These are phyloP conservation scores for Dalbergia cultrata DNA, from an alignment of 306 rosid genomes.

Conservation along the genomic window DNA sequence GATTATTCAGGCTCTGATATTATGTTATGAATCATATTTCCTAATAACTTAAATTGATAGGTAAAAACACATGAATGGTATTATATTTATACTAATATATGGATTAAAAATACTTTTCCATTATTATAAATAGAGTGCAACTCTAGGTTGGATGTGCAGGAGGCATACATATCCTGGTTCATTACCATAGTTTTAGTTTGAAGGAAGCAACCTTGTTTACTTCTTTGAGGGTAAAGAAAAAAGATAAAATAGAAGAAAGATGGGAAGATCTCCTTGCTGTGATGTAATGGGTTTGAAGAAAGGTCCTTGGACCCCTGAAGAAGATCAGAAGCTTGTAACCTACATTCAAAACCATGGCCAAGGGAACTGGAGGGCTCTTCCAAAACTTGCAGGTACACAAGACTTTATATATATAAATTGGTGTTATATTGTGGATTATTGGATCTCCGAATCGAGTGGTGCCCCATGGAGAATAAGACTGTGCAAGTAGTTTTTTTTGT, in stretches of 20 bases:
- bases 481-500: too few relatives aligned
- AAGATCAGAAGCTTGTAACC: slow-evolving; percentile 31
- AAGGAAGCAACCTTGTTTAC: slow-evolving; percentile 1
- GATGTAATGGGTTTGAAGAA: slow-evolving; percentile 41
- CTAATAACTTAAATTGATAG: too few relatives aligned
- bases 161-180: not conserved
- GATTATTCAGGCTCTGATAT: too few relatives aligned
- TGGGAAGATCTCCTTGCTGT: slow-evolving; percentile 38
- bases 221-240: not conserved
- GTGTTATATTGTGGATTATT: too few relatives aligned
- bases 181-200: not conserved
- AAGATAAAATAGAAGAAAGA: not conserved
- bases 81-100: too few relatives aligned
- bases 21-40: too few relatives aligned
- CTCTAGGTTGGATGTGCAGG: slow-evolving; percentile 1
- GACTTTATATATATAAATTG: too few relatives aligned
- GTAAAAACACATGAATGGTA: too few relatives aligned
- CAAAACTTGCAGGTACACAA: slow-evolving; percentile 40
- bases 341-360: slow-evolving; percentile 38
- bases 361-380: slow-evolving; percentile 39
- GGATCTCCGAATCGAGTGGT: too few relatives aligned
- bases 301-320: slow-evolving; percentile 46
- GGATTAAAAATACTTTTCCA: too few relatives aligned
- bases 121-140: slow-evolving; percentile 25
- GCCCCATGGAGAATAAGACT: too few relatives aligned